phyloP scores from a whole-genome alignment of 2,329 filamentous ascomycete genomes.

The Alternaria tenuissima region DNA sequence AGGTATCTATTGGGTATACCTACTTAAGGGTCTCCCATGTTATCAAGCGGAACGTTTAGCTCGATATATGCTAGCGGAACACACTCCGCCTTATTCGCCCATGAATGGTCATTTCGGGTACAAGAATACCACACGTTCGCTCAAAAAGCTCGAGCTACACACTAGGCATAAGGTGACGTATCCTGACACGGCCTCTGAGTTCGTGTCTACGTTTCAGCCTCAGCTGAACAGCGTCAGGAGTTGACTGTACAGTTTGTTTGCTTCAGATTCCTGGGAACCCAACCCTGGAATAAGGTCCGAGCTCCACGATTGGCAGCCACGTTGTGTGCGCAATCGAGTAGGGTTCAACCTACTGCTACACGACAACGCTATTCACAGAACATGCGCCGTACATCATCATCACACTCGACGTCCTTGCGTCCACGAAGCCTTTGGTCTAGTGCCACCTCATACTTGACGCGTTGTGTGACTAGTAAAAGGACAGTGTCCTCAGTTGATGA shows the following conservation, averaged over 20 bases:
- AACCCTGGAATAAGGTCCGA: background rate
- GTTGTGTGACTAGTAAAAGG: background rate
- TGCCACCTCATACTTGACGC: background rate
- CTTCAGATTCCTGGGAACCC: background rate
- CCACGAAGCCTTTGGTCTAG: background rate
- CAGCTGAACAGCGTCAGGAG: background rate
- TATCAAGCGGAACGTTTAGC: conserved; percentile 6
- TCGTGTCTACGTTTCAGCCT: background rate
- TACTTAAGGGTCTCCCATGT: conserved; percentile 7
- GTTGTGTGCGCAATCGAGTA: background rate
- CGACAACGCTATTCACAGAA: background rate
- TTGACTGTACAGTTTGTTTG: background rate
- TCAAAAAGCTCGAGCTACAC: background rate
- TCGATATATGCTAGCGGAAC: conserved; percentile 6
- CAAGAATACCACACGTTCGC: background rate
- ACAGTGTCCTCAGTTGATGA: background rate
- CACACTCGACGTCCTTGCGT: background rate
- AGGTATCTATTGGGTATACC: conserved; percentile 8
- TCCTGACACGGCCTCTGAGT: background rate
- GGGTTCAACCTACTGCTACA: conserved; percentile 4
- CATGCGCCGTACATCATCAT: background rate
- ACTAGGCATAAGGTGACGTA: background rate
- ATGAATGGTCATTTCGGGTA: background rate
- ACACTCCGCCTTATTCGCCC: conserved; percentile 5
- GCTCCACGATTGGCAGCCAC: conserved; percentile 4